These are phyloP conservation scores for Nakazawaea molendinolei DNA, from an alignment of 805 yeast genomes.

Conservation along the genomic window DNA sequence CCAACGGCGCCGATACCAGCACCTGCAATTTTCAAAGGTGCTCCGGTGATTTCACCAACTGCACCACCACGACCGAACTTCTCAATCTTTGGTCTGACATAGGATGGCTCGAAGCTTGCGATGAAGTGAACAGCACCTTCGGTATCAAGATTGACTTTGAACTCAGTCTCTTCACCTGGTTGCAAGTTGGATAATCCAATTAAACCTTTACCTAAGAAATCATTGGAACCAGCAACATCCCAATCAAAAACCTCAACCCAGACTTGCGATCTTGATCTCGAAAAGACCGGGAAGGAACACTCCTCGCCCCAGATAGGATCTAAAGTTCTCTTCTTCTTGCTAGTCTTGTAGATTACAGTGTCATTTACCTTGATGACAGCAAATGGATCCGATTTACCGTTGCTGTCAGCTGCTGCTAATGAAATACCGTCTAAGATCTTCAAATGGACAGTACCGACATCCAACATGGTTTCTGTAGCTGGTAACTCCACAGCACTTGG, in stretches of 20 bases:
- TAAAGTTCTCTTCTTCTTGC: slow-evolving; percentile 56
- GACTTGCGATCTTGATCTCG: slow-evolving; percentile 51
- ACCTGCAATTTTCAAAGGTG: slow-evolving; percentile 42
- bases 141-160: slow-evolving; percentile 49
- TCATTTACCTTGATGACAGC: slow-evolving; percentile 48
- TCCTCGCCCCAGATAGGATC: slow-evolving; percentile 75
- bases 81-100: slow-evolving; percentile 53
- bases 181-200: slow-evolving; percentile 44
- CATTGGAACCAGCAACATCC: slow-evolving; percentile 73
- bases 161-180: slow-evolving; percentile 33
- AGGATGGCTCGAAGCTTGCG: slow-evolving; percentile 57
- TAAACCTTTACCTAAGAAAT: slow-evolving; percentile 44
- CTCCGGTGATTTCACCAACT: slow-evolving; percentile 33
- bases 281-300: slow-evolving; percentile 50
- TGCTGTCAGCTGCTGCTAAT: slow-evolving; percentile 55
- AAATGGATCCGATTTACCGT: slow-evolving; percentile 76
- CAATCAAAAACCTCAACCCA: slow-evolving; percentile 57
- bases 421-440: slow-evolving; percentile 50
- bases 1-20: slow-evolving; percentile 32
- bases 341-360: slow-evolving; percentile 47
- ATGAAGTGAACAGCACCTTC: slow-evolving; percentile 54
- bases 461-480: slow-evolving; percentile 54
- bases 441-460: slow-evolving; percentile 58
- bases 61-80: slow-evolving; percentile 36
- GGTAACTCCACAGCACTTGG: slow-evolving; percentile 53